Base-by-base conservation (phyloP, 176 grass and related monocot species). In the Tillandsia leiboldiana region DNA sequence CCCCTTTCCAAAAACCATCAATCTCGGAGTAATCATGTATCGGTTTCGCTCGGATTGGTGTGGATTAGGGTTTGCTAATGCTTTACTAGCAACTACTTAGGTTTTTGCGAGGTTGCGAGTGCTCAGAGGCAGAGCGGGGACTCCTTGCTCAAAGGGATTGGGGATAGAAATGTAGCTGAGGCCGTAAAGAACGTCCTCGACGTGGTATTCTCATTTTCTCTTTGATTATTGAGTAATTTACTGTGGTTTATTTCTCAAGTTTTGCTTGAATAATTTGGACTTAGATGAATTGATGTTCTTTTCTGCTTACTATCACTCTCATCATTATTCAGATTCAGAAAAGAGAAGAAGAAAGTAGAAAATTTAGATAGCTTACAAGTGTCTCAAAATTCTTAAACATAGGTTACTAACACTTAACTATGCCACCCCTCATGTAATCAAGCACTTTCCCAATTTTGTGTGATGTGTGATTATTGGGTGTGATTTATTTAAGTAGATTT, bases 151-250 rank as follows among this genome's bases (percentile, higher is more conserved):
- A 79, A 83, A 65, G 73, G 83, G 59, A 71, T 72, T 70, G 76
- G 53, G n/a, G 83, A 87, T 66, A 84, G 72, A 78, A 75, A 79
- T 77, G 71, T 63, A 33, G 82, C 72, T 5, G 94, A 92, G 83
- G 71, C 91, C 58, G 84, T 90, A 47, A 86, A 82, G 77, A 83
- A 79, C 69, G 82, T 97, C 79, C 71, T 97, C 67, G 84, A 97
- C 76, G 69, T 87, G 94, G 94, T 92, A 79, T 53, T 47, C 23
- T 15, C 23, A 53, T 14, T 63, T 69, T 64, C n/a, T 71, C 33
- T 59, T 61, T 57, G 8, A 2, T 12, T 15, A 8, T 57, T 15
- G n/a, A 14, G 5, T 26, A 53, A 11, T 24, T 6, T 24, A 56
- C 12, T 68, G 22, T 26, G 29, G 51, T 61, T 18, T 57, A 50